Conservation (phyloP, 2,329 filamentous ascomycete genomes). For the Lasiodiplodia theobromae region DNA sequence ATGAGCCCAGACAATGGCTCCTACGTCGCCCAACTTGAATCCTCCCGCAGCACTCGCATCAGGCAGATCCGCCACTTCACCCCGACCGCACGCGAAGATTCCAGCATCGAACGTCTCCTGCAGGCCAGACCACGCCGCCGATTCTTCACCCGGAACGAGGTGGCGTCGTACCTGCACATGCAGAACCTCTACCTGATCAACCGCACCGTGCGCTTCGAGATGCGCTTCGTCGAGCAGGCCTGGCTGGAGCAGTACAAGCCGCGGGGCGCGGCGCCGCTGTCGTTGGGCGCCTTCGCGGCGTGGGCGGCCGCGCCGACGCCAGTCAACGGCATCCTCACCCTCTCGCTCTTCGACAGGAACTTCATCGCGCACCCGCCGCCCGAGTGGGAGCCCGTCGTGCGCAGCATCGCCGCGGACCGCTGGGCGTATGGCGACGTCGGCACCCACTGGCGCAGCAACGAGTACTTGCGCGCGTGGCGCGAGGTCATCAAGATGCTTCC, state of each 20-base stretch:
- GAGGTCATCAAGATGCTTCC: neutral
- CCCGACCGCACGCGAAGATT: neutral
- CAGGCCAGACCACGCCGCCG: neutral
- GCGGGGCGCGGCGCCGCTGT: neutral
- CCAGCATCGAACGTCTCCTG: neutral
- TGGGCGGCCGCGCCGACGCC: neutral
- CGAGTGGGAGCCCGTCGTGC: neutral
- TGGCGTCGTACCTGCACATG: neutral
- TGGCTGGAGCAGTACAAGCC: neutral
- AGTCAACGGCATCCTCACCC: neutral
- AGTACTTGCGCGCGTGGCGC: neutral
- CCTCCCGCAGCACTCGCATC: neutral
- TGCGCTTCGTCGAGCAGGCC: neutral
- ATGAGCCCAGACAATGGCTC: neutral
- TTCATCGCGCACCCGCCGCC: conserved; percentile 1
- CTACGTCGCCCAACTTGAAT: neutral
- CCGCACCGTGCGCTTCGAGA: neutral
- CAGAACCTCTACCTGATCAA: neutral
- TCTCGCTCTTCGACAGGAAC: neutral
- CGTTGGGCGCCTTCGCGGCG: neutral
- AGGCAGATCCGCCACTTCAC: neutral
- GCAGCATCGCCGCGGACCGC: neutral
- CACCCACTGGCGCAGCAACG: neutral
- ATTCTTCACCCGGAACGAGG: neutral
- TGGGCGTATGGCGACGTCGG: no score